Base-by-base conservation (phyloP, 805 yeast species). In the Candida glaebosa region DNA sequence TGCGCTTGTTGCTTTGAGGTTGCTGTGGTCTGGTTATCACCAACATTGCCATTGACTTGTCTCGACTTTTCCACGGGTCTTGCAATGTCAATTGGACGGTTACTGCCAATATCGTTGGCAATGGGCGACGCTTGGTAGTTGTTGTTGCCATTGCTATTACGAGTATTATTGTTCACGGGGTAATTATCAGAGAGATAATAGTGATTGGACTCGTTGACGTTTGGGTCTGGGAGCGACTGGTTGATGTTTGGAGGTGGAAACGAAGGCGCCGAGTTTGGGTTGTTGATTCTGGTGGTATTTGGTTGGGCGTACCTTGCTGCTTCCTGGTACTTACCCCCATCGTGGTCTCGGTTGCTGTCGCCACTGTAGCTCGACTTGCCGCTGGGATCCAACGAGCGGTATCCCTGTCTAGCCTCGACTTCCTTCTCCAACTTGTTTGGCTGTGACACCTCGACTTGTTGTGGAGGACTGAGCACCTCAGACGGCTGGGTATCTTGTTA, bases 381-480 rank as follows among this genome's bases (percentile, higher is more conserved):
- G 10, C 26, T 22, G 26, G 31, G 31, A 14, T 28, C 31, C 31
- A 28, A 28, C 16, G 31, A 28, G 9, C 16, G 9, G 16, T 28
- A 28, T 10, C 31, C 31, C 14, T 28, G 31, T 17, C 25, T 20
- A 16, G n/a, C 18, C 8, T 18, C 38, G 10, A 17, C 28, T 15
- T 45, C 34, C 15, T 41, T 38, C 12, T 38, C 34, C 5, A 44
- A 39, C 7, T 44, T 41, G 20, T 50, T 48, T 25, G 41, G 38
- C 28, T 53, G 54, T 15, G 40, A 44, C 3, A 50, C 46, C 19
- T 41, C 43, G 30, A 51, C 53, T 40, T 63, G 68, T 31, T 58
- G 58, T 3, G 69, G 65, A 7, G 67, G 59, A 31, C 54, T 54
- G 37, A 63, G 49, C 15, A 63, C 44, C 46, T 63, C 69, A 34